These are phyloP conservation scores for Peniophora sp. DNA, from an alignment of 1,284 basidiomycete genomes.

Conservation along the genomic window DNA sequence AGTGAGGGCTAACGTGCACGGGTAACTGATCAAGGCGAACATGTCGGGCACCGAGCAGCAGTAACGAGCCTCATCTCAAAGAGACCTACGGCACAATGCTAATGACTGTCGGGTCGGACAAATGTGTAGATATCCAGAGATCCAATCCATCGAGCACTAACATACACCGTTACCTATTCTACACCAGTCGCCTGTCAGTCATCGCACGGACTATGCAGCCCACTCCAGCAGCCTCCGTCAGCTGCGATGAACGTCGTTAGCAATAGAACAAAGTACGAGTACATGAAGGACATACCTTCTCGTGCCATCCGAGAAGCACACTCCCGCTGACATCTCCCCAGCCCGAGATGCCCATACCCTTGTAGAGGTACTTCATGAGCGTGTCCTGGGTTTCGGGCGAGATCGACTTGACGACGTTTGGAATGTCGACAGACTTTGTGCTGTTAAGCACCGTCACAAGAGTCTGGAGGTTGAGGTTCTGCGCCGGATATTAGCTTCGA, in stretches of 20 bases:
- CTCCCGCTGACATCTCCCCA: slow-evolving; percentile 84
- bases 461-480: slow-evolving; percentile 76
- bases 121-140: no score
- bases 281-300: slow-evolving; percentile 62
- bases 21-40: no score
- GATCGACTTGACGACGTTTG: slow-evolving; percentile 67
- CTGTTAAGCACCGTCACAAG: slow-evolving; percentile 94
- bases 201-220: slow-evolving; percentile 97
- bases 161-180: slow-evolving; percentile 27
- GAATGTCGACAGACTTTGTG: slow-evolving; percentile 87
- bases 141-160: no score
- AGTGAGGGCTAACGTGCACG: no score
- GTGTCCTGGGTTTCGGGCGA: slow-evolving; percentile 82
- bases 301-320: slow-evolving; percentile 91
- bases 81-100: no score
- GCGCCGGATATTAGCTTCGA: slow-evolving; percentile 4
- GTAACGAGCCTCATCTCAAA: no score
- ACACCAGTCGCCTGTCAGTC: slow-evolving; percentile 83
- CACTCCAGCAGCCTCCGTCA: slow-evolving; percentile 92
- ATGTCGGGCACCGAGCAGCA: no score
- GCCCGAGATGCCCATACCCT: slow-evolving; percentile 83
- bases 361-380: slow-evolving; percentile 98
- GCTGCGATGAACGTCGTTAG: slow-evolving; percentile 24
- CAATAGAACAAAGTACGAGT: neutral
- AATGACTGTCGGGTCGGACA: no score